These are phyloP conservation scores for Umbelopsis sp. DNA, from an alignment of 192 early-diverging fungal species.

Conservation along the genomic window DNA sequence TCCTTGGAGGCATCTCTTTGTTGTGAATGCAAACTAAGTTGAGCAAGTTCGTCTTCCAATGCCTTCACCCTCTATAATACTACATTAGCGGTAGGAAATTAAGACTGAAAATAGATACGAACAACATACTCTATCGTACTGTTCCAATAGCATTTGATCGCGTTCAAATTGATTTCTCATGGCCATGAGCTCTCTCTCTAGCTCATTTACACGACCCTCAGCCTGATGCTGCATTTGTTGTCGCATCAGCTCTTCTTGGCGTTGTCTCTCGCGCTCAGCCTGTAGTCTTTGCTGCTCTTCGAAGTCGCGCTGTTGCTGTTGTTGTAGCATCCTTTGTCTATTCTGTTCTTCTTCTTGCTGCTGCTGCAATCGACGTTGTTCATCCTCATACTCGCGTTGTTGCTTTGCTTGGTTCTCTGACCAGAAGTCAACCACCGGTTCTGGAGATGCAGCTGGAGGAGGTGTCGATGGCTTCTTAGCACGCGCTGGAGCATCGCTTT, in stretches of 20 bases:
- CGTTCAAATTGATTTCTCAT: conserved; percentile 78
- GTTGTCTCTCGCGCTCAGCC: conserved; percentile 68
- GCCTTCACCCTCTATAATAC: conserved; percentile 69
- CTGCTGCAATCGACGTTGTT: conserved; percentile 65
- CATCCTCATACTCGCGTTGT: conserved; percentile 66
- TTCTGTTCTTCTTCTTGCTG: conserved; percentile 64
- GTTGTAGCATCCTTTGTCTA: conserved; percentile 62
- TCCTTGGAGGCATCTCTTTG: conserved; percentile 83
- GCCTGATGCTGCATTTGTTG: conserved; percentile 85
- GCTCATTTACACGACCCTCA: conserved; percentile 74
- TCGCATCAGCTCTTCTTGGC: conserved; percentile 75
- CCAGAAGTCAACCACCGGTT: conserved; percentile 65
- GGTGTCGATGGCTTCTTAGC: conserved; percentile 34
- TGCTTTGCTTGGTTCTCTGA: conserved; percentile 64
- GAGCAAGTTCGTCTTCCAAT: conserved; percentile 82
- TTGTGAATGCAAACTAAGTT: conserved; percentile 68
- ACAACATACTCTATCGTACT: conserved; percentile 75
- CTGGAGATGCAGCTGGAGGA: conserved; percentile 50
- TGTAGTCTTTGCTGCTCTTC: conserved; percentile 80
- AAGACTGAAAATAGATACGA: not conserved
- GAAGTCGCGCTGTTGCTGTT: conserved; percentile 70
- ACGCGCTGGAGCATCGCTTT: conserved; percentile 63
- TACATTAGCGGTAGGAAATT: not conserved
- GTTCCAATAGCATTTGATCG: conserved; percentile 81
- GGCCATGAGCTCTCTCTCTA: conserved; percentile 82